A percentile compares a stretch with the other conserved stretches of the same genome.
Evolutionary conservation across 2,329 filamentous ascomycete genomes (phyloP).

Genomic region (Beauveria asiatica): DNA sequence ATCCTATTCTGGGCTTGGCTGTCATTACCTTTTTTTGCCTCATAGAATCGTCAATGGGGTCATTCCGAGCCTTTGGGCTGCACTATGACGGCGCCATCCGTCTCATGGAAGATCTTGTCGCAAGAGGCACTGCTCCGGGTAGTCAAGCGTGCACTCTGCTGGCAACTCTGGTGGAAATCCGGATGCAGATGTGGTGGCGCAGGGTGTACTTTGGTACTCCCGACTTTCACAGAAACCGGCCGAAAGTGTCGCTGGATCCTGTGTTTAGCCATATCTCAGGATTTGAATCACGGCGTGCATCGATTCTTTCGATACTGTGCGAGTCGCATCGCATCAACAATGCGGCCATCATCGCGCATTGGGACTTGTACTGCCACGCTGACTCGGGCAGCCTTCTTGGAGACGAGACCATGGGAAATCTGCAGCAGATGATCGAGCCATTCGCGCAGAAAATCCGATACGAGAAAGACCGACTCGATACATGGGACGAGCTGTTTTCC

Average conservation of each 20-base stretch:
- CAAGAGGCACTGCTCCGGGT: not conserved
- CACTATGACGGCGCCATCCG: conserved; percentile 11
- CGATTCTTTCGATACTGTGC: conserved; percentile 9
- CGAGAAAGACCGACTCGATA: not conserved
- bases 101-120: not conserved
- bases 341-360: conserved; percentile 8
- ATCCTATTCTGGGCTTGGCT: conserved; percentile 8
- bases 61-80: conserved; percentile 15
- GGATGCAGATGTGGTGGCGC: conserved; percentile 20
- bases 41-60: conserved; percentile 18
- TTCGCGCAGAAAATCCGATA: not conserved
- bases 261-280: not conserved
- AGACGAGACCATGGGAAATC: not conserved
- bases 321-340: conserved; percentile 12
- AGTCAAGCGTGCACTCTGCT: conserved; percentile 5
- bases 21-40: conserved; percentile 17
- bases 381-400: not conserved
- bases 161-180: conserved; percentile 14
- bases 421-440: not conserved
- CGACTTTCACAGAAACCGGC: conserved; percentile 9
- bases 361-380: not conserved
- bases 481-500: not conserved
- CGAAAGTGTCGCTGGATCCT: not conserved
- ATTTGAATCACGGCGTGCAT: not conserved
- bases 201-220: conserved; percentile 16